These are phyloP conservation scores for Aquilaria yunnanensis DNA, from an alignment of 345 rosid species.

Conservation along the genomic window DNA sequence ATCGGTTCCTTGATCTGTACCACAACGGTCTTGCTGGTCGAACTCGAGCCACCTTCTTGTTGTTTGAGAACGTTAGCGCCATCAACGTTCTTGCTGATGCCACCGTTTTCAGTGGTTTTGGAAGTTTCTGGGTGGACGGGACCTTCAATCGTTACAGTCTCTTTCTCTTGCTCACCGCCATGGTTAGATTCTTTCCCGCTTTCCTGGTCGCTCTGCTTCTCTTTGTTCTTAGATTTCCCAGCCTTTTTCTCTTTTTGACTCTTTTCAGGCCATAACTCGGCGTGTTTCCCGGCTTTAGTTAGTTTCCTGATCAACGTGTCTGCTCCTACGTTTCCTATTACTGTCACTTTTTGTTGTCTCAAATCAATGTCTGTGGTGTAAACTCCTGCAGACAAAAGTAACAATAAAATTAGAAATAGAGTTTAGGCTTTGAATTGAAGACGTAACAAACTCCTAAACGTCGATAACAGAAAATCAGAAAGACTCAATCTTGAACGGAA, in stretches of 20 bases:
- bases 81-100: constrained; percentile 11
- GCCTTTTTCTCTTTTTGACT: constrained; percentile 30
- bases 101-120: constrained; percentile 20
- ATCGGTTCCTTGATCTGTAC: constrained; percentile 23
- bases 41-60: constrained; percentile 7
- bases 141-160: constrained; percentile 16
- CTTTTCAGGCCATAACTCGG: constrained; percentile 51
- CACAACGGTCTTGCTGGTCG: background rate
- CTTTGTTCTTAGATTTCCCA: constrained; percentile 33
- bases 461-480: background rate
- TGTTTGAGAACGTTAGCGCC: constrained; percentile 4
- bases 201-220: constrained; percentile 29
- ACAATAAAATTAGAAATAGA: background rate
- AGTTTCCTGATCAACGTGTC: constrained; percentile 59
- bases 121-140: constrained; percentile 3
- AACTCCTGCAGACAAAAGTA: constrained; percentile 46
- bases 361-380: constrained; percentile 51
- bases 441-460: too few species aligned
- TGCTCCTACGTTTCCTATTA: constrained; percentile 45
- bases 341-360: constrained; percentile 57
- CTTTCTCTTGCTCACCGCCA: constrained; percentile 15
- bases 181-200: constrained; percentile 20
- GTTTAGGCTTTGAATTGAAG: background rate
- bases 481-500: background rate
- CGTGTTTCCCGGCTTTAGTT: constrained; percentile 55